Evolutionary conservation across 2,329 filamentous ascomycete genomes (phyloP).

Genomic region (Coniochaeta hoffmannii): DNA sequence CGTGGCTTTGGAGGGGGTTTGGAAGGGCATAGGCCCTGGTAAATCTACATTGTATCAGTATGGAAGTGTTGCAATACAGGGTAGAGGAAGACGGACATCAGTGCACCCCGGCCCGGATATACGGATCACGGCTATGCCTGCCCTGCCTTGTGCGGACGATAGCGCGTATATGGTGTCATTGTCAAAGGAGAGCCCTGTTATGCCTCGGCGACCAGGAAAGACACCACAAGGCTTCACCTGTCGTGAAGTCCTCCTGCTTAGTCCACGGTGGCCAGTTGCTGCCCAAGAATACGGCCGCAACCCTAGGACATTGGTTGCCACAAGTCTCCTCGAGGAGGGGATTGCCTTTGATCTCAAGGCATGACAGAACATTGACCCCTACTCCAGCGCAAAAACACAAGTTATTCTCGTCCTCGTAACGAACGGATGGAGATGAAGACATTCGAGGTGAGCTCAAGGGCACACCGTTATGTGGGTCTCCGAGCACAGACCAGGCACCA

Average conservation of each 20-base stretch:
- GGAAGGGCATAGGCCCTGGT: constrained; percentile 40
- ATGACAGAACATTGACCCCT: constrained; percentile 20
- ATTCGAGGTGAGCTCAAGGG: background rate
- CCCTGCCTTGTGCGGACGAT: constrained; percentile 76
- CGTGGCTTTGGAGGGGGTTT: constrained; percentile 38
- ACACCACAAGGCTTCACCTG: background rate
- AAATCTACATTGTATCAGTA: constrained; percentile 33
- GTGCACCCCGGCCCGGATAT: constrained; percentile 74
- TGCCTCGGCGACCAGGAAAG: background rate
- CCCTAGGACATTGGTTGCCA: background rate
- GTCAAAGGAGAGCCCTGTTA: constrained; percentile 4
- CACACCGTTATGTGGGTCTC: background rate
- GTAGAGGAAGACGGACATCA: constrained; percentile 38
- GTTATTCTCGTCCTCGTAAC: background rate
- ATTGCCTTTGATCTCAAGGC: constrained; percentile 12
- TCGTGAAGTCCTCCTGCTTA: background rate
- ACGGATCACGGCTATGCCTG: constrained; percentile 84
- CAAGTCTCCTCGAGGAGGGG: background rate
- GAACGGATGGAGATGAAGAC: background rate
- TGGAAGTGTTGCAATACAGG: constrained; percentile 9
- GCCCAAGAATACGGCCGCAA: background rate
- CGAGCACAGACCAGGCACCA: background rate
- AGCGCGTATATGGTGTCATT: constrained; percentile 81
- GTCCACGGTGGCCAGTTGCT: background rate
- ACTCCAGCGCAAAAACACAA: background rate